Base-by-base conservation (phyloP, 257 asterid species). In the Solanum gandarillasii region DNA sequence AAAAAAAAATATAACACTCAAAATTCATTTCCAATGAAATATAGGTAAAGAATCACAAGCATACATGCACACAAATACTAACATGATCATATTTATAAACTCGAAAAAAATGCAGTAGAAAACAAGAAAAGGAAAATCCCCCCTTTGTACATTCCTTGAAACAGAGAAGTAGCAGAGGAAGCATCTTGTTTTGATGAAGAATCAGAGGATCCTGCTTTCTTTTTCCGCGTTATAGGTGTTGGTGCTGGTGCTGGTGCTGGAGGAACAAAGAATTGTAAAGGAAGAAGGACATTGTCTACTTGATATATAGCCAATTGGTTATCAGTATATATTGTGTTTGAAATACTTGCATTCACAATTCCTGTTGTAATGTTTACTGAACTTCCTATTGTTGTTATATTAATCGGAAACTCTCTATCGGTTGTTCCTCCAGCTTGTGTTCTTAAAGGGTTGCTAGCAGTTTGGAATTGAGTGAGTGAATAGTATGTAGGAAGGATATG, bases 201-300 rank as follows among this genome's bases (percentile, higher is more conserved):
- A 52, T 55, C 67, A 2, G 90, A 2, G 85, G 82, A 25, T n/a
- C 88, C 78, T 70, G 52, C 81, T 74, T 86, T 14, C 79, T 92
- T 93, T 86, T 88, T 87, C 23, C 65, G 82, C 39, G 87, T 88
- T 10, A 88, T 5, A n/a, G 95, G 94, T 1, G 94, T 93, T 9
- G 95, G 97, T 9, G 95, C 90, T 4, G 90, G 88, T 74, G 88
- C 90, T 3, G 95, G 95, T 1, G 95, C 91, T 4, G 92, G 93
- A 72, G 92, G 43, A 3, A 86, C 88, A 48, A 92, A 92, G 58
- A 92, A 92, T 52, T 89, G 88, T 35, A 87, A 90, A 1, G 97
- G 95, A 7, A 93, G 92, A 39, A 93, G 91, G 43, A 92, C 94
- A 1, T 91, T 84, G 68, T 94, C 94, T 25, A 92, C 94, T 87